Evolutionary conservation across 495 filamentous ascomycete genomes (phyloP).

Genomic region (Trichoderma gamsii): DNA sequence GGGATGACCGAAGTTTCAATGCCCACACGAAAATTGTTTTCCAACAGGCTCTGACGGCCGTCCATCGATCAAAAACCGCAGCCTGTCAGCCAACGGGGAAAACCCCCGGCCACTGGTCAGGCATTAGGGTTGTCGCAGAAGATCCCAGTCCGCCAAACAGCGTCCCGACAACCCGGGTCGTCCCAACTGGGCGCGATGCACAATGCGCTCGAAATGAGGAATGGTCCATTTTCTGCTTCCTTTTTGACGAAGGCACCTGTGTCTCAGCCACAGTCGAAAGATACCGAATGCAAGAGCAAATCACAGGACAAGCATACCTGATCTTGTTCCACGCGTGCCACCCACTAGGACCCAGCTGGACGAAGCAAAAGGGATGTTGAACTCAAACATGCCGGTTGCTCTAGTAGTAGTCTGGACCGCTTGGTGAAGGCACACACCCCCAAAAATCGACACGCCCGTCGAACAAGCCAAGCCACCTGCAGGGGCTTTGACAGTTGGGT

Average conservation of each 20-base stretch:
- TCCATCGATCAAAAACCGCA: neutral
- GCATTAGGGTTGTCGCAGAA: neutral
- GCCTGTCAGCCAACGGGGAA: neutral
- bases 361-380: neutral
- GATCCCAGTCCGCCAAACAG: neutral
- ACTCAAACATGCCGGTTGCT: neutral
- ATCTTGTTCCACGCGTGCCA: neutral
- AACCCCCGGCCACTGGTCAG: neutral
- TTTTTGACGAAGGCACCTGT: neutral
- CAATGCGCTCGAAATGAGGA: neutral
- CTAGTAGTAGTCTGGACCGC: neutral
- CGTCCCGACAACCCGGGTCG: conserved; percentile 9
- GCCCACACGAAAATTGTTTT: neutral
- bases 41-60: neutral
- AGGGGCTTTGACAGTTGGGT: conserved; percentile 5
- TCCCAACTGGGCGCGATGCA: neutral
- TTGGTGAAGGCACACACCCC: neutral
- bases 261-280: neutral
- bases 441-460: neutral
- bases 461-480: conserved; percentile 4
- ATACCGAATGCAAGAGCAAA: neutral
- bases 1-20: conserved; percentile 11
- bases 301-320: neutral
- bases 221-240: neutral
- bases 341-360: neutral